Base-by-base conservation (phyloP, 257 asterid genomes). In the Fraxinus pennsylvanica region DNA sequence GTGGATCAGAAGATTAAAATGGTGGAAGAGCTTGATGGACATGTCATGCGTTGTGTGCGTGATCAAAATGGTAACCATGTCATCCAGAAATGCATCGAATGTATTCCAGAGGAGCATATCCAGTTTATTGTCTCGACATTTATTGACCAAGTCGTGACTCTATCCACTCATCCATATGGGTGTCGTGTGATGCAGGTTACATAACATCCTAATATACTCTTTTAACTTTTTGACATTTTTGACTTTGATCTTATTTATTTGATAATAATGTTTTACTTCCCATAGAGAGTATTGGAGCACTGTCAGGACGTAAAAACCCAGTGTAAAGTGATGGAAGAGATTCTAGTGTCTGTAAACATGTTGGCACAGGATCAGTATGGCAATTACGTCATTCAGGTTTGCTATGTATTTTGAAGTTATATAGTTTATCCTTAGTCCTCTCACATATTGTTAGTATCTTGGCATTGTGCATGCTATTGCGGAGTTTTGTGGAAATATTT, bases 51-150 rank as follows among this genome's bases (percentile, higher is more conserved):
- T 32, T 94, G 99, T 79, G 99, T 94, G 38, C 97, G 97, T 77
- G 99, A 94, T 88, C 99, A 94, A 81, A 94, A 94, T 74, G 99
- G 99, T 25, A 94, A 92, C 84, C 97, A 94, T 73, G 97, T 94
- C 73, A 83, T 94, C 80, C 99, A 94, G 84, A 94, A 94, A 87
- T 94, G 98, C 85, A 92, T 94, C 35, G 98, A 94, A 82, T 92
- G 98, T 74, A 94, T 94, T 6, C 97, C 97, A 1, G 97, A 94
- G 85, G 94, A 87, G 75, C 90, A 90, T 72, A 89, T 94, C 78
- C 94, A 94, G 80, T 94, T 94, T 80, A 86, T 94, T 45, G 88
- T 94, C 73, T 54, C 90, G 19, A 94, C 96, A 25, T 92, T 94
- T 84, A 91, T 81, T 77, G 97, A 88, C 83, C 97, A 94, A 91